These are phyloP conservation scores for Parastagonospora avenae DNA, from an alignment of 2,329 filamentous ascomycete genomes.

Conservation along the genomic window DNA sequence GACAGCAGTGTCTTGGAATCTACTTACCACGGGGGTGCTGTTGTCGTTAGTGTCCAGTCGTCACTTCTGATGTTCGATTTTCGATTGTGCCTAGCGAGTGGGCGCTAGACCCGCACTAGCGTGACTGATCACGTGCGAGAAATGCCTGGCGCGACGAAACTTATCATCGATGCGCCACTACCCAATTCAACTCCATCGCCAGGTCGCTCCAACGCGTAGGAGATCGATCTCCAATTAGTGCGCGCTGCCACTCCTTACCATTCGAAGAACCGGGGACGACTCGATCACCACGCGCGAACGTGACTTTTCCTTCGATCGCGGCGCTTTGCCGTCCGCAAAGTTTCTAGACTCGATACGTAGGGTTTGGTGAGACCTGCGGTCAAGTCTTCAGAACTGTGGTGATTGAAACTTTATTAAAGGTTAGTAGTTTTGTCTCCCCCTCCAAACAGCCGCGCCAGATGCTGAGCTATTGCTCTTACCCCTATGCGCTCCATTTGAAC, in stretches of 20 bases:
- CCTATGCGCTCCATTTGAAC: background rate
- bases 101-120: background rate
- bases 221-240: constrained; percentile 24
- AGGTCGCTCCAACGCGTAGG: constrained; percentile 36
- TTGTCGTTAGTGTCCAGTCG: constrained; percentile 27
- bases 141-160: constrained; percentile 22
- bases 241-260: constrained; percentile 19
- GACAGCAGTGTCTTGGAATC: constrained; percentile 18
- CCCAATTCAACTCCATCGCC: constrained; percentile 28
- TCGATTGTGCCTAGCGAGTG: background rate
- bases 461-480: background rate
- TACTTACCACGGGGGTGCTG: constrained; percentile 43
- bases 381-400: background rate
- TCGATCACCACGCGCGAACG: constrained; percentile 24
- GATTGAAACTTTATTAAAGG: background rate
- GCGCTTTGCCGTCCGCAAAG: constrained; percentile 32
- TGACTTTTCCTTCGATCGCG: constrained; percentile 26
- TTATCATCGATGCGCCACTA: constrained; percentile 33
- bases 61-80: background rate
- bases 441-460: too few relatives aligned
- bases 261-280: constrained; percentile 13
- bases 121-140: constrained; percentile 10
- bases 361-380: background rate
- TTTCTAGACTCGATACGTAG: constrained; percentile 22
- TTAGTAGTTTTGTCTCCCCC: background rate